Evolutionary conservation across 768 basidiomycete species (phyloP).

Genomic region (Leccinellum rugosiceps): DNA sequence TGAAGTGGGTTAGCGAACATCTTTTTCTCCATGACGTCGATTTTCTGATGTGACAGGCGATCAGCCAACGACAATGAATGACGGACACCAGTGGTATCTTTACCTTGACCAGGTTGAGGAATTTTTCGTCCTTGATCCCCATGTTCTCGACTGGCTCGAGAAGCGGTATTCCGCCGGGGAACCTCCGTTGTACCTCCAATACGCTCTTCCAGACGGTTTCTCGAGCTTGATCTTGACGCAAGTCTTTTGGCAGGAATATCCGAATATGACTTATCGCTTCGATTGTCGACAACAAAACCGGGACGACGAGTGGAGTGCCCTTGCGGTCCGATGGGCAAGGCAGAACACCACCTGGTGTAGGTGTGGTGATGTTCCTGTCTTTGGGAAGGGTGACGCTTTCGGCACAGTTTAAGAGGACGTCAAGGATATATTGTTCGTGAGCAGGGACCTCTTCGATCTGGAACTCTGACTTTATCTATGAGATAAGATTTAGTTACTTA

Average conservation of each 20-base stretch:
- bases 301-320: constrained; percentile 82
- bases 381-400: constrained; percentile 58
- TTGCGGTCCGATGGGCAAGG: constrained; percentile 74
- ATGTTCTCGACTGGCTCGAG: constrained; percentile 93
- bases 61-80: not conserved
- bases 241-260: constrained; percentile 85
- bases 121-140: constrained; percentile 94
- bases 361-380: constrained; percentile 48
- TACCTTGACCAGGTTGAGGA: constrained; percentile 82
- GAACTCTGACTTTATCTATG: constrained; percentile 63
- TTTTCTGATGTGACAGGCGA: constrained; percentile 59
- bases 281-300: constrained; percentile 82
- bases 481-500: not conserved
- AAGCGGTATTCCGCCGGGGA: constrained; percentile 81
- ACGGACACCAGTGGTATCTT: constrained; percentile 2
- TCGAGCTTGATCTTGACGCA: constrained; percentile 69
- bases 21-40: constrained; percentile 82
- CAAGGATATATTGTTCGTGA: constrained; percentile 90
- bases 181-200: constrained; percentile 84
- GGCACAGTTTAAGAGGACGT: constrained; percentile 84
- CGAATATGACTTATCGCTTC: constrained; percentile 85
- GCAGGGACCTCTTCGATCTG: constrained; percentile 67
- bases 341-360: constrained; percentile 66
- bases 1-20: constrained; percentile 79
- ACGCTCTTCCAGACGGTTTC: constrained; percentile 90